phyloP scores from a whole-genome alignment of 169 alveolate genomes.

The Amoebophrya sp. region DNA sequence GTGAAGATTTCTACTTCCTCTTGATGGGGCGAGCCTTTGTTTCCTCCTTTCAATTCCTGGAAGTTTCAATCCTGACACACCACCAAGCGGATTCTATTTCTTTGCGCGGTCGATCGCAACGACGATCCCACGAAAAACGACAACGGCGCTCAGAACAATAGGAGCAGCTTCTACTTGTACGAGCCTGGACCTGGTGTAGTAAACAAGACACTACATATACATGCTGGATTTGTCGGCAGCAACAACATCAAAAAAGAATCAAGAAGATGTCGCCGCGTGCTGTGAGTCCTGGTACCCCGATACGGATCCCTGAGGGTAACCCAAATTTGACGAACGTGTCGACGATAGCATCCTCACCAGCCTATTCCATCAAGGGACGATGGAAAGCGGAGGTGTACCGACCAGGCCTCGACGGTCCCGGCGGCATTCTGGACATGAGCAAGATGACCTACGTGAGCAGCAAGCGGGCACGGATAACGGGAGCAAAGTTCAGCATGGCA shows the following conservation, averaged over 20 bases:
- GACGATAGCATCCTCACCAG: background rate
- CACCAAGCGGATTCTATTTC: too few relatives aligned
- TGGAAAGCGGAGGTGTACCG: background rate
- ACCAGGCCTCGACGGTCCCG: conserved; percentile 16
- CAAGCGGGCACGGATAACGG: background rate
- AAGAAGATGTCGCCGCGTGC: background rate
- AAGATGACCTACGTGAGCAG: background rate
- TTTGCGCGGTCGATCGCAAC: too few relatives aligned
- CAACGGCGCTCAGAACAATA: background rate
- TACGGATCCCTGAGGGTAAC: background rate
- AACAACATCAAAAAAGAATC: background rate
- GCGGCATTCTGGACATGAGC: background rate
- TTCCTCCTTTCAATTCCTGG: too few relatives aligned
- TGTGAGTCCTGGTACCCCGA: too few relatives aligned
- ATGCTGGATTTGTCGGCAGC: background rate
- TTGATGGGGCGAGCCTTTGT: too few relatives aligned
- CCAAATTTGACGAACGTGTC: background rate
- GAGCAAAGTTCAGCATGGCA: background rate
- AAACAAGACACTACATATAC: background rate
- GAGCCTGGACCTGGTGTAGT: background rate
- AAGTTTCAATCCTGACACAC: too few relatives aligned
- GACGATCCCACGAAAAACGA: background rate
- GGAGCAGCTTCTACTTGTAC: background rate
- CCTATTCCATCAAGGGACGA: background rate
- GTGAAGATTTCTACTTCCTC: too few relatives aligned